Evolutionary conservation across 148 eudicot species (phyloP), one percentile per base, ranked within the genome.

Genomic region (Rhododendron williamsianum): DNA sequence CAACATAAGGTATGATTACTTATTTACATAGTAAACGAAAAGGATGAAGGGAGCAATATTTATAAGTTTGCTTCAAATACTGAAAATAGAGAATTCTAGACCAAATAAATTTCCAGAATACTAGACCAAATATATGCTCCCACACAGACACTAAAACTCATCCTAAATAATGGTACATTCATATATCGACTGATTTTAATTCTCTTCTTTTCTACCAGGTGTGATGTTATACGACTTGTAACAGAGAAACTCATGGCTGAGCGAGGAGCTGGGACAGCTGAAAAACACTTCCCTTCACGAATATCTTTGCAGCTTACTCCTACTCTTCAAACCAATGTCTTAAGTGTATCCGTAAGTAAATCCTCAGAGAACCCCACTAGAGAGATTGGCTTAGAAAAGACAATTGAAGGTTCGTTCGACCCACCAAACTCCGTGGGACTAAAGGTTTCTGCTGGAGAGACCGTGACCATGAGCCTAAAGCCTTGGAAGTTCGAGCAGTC

Each of bases 401-500:
- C 78, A 27, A 80, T 93, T 0, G 99, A 95, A 86, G 93, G 93
- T 74, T 87, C 95, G 19, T 91, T 94, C 38, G 93, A 93, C 15
- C 90, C 96, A 11, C 92, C 93, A 4, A 90, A 43, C 71, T 58
- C 88, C n/a, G 2, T 93, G 6, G 95, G 97, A 13, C 71, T 96
- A 41, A 91, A 63, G 43, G 56, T 93, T 9, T 87, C 97, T 4
- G 91, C 93, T 13, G 93, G 89, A 4, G 94, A 93, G 86, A 90
- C 93, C 12, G 82, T 88, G 56, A 88, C 97, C 2, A 89, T 92
- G 38, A 88, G 87, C 87, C 76, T 93, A 69, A 93, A 86, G 84
- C 99, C 99, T 0, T 96, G 99, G 99, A 95, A 95, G 81, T 96
- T 96, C 79, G 98, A 96, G 90, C 94, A 93, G 84, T 95, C 95